A percentile compares a stretch with the other conserved stretches of the same genome.
phyloP scores from a whole-genome alignment of 345 rosid species.

The Microcos paniculata region DNA sequence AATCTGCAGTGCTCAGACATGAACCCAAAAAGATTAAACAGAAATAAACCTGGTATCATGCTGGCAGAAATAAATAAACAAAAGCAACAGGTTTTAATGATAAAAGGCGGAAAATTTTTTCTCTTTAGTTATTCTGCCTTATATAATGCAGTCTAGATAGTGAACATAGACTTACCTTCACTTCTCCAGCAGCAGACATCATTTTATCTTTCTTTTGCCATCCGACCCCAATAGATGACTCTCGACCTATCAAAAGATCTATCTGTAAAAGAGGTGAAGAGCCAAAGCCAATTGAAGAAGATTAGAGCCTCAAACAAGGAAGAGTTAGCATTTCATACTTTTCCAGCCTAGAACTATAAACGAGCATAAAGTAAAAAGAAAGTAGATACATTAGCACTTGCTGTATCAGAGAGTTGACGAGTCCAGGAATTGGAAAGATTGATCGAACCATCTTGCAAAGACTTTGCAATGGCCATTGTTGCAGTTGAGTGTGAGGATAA shows the following conservation, averaged over 20 bases:
- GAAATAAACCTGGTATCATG: neutral
- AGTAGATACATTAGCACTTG: slow-evolving; percentile 74
- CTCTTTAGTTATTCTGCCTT: slow-evolving; percentile 1
- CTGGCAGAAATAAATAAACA: slow-evolving; percentile 1
- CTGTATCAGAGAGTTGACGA: slow-evolving; percentile 79
- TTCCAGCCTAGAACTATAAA: neutral
- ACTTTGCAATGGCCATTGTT: slow-evolving; percentile 66
- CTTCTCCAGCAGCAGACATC: slow-evolving; percentile 69
- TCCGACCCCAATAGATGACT: slow-evolving; percentile 77
- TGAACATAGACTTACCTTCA: slow-evolving; percentile 51
- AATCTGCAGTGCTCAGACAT: slow-evolving; percentile 43
- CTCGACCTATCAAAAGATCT: slow-evolving; percentile 71
- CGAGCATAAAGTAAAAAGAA: slow-evolving; percentile 9
- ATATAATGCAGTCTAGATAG: neutral
- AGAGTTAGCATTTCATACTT: slow-evolving; percentile 12
- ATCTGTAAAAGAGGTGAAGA: slow-evolving; percentile 48
- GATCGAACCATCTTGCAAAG: slow-evolving; percentile 85
- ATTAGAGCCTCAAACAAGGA: slow-evolving; percentile 9
- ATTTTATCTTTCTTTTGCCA: slow-evolving; percentile 84
- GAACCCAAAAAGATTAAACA: slow-evolving; percentile 13
- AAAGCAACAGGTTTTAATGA: neutral
- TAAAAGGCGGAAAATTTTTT: neutral
- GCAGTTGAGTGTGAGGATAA: slow-evolving; percentile 82
- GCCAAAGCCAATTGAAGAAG: slow-evolving; percentile 15
- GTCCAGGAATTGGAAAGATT: slow-evolving; percentile 94